Conservation (phyloP, 768 basidiomycete species). For the Suillus decipiens region DNA sequence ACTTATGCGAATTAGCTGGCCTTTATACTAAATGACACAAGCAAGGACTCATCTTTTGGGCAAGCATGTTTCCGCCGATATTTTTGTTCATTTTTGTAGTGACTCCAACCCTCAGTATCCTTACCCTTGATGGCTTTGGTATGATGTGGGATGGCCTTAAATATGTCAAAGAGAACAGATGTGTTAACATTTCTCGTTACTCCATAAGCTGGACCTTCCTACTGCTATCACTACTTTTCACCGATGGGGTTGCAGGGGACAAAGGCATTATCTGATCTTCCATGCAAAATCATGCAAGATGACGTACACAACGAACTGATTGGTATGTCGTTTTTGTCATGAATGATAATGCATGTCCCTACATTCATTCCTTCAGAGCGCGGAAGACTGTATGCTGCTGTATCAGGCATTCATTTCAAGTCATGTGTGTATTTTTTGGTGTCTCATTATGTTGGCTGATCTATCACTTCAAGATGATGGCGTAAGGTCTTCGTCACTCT, state of each 20-base stretch:
- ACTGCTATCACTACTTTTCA: background rate
- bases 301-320: constrained; percentile 12
- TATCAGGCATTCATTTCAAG: constrained; percentile 20
- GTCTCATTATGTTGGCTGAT: too few relatives aligned
- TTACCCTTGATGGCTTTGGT: background rate
- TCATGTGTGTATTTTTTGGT: constrained; percentile 13
- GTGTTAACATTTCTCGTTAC: constrained; percentile 3
- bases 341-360: background rate
- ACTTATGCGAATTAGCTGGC: background rate
- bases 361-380: constrained; percentile 3
- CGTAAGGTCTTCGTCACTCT: too few relatives aligned
- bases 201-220: constrained; percentile 8
- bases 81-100: background rate
- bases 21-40: background rate
- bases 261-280: constrained; percentile 10
- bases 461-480: too few relatives aligned
- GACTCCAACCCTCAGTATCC: background rate
- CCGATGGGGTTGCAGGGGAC: constrained; percentile 15
- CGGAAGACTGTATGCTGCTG: constrained; percentile 16
- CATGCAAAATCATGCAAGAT: constrained; percentile 14
- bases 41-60: background rate
- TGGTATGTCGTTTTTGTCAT: constrained; percentile 9
- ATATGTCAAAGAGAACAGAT: constrained; percentile 1
- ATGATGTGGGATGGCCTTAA: constrained; percentile 14
- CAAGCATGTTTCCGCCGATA: background rate